A percentile compares a stretch with the other conserved stretches of the same genome.
These are phyloP conservation scores for Fragilaria radians DNA, from an alignment of 108 stramenopile species.

Conservation along the genomic window DNA sequence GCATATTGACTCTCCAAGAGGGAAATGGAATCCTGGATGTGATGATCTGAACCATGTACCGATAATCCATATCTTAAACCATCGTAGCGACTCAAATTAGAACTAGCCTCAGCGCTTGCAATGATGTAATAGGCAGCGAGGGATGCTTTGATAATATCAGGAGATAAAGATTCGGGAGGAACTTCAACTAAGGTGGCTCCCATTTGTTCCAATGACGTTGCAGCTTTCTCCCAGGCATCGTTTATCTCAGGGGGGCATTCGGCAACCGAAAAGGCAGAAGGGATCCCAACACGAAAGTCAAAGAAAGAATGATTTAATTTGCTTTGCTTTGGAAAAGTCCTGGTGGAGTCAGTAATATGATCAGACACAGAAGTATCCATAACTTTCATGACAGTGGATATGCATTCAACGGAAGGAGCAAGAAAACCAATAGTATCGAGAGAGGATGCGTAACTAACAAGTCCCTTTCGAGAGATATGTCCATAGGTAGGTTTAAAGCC, in stretches of 20 bases:
- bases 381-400: constrained; percentile 36
- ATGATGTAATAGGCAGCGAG: constrained; percentile 93
- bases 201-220: constrained; percentile 28
- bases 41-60: not conserved
- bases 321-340: constrained; percentile 4
- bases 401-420: constrained; percentile 54
- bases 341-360: constrained; percentile 51
- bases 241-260: constrained; percentile 58
- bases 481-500: constrained; percentile 98
- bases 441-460: constrained; percentile 92
- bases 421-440: constrained; percentile 92
- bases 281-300: constrained; percentile 74
- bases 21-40: constrained; percentile 23
- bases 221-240: constrained; percentile 45
- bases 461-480: constrained; percentile 80
- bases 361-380: not conserved
- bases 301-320: constrained; percentile 21
- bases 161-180: constrained; percentile 41
- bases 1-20: constrained; percentile 65
- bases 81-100: constrained; percentile 95
- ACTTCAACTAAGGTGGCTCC: constrained; percentile 57
- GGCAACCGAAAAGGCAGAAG: constrained; percentile 64
- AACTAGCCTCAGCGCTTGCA: constrained; percentile 94
- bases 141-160: constrained; percentile 58
- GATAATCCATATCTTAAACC: constrained; percentile 85